Base-by-base conservation (phyloP, 2,329 filamentous ascomycete species). In the Lachnellula occidentalis region DNA sequence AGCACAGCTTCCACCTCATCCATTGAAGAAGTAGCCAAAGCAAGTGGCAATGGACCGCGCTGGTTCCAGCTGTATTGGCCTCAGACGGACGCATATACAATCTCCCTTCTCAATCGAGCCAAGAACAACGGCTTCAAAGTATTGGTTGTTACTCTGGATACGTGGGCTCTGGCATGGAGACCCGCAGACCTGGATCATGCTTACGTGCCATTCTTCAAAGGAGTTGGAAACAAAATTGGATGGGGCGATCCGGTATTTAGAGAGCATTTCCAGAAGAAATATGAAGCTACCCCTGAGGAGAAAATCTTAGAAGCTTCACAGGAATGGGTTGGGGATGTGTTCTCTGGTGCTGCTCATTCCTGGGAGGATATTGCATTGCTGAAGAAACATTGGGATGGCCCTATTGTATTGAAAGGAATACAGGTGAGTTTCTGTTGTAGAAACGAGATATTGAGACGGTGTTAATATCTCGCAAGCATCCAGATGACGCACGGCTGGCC, bases 31-130 rank as follows among this genome's bases (percentile, higher is more conserved):
- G 78, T 88, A 0, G 84, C 82, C 0, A 64, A 73, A 7, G 82
- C 81, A 0, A 82, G 78, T 49, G 78, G 78, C 0, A 70, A 78
- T 5, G 80, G 81, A 0, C 74, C 78, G 34, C 73, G 85, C 11
- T 91, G 85, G 85, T 91, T 79, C 67, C 87, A 91, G 66, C 77
- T 91, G 0, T 91, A 91, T 71, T 90, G 86, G 84, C 86, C 87
- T 0, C 71, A 76, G 19, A 78, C 81, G 52, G 78, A 90, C 50
- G 79, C 84, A 3, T 73, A 90, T 52, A 90, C 86, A 0, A 72
- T 77, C 0, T 86, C 81, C 1, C 71, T 90, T 15, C 74, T 90
- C 4, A 66, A 70, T 1, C 77, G 86, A 0, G 87, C 86, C 0
- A 82, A 81, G 64, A 73, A 71, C 0, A 77, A 74, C 34, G 86